Evolutionary conservation across 1,284 basidiomycete genomes (phyloP), one percentile per base, ranked within the genome.

Genomic region (Ganoderma resinaceum): DNA sequence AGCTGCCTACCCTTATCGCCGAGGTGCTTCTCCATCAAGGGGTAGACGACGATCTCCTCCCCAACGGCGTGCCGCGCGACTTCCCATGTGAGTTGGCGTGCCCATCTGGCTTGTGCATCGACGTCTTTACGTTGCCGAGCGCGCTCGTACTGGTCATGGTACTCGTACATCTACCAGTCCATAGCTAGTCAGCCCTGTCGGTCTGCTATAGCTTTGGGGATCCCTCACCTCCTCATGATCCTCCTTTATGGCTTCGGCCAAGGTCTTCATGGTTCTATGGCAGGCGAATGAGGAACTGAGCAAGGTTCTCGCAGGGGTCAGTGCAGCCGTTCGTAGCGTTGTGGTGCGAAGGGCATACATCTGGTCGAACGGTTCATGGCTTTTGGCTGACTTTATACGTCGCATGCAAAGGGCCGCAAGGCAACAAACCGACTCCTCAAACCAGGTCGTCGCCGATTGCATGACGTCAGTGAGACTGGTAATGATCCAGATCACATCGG

Each of bases 31-130:
- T 91, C 89, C 84, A 91, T 86, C 62, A 91, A 81, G 6, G 90
- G 90, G 73, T 91, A 90, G 1, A 90, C 86, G 26, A 91, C 83
- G 60, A 91, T 85, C 76, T 91, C 90, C 75, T 91, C 89, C 6
- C 86, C 89, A 2, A 89, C 85, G 5, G 90, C 86, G 72, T 90
- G 89, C 0, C 88, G 82, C 0, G 87, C 88, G 52, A 90, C 80
- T 77, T 89, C 87, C 88, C 87, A 90, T 1, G 80, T 83, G 2
- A 90, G 79, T 73, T 89, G 87, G 58, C 83, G 82, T 0, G 85
- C 82, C 86, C 87, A 91, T 31, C 87, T 85, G 6, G 78, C 80
- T 74, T 89, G 86, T 0, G 82, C 82, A 35, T 85, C 85, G 31
- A 77, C 66, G 73, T 90, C 81, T 4, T 83, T 85, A 14, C 69